A percentile compares a stretch with the other conserved stretches of the same genome.
phyloP scores from a whole-genome alignment of 768 basidiomycete species.

The Leccinum aurantiacum region DNA sequence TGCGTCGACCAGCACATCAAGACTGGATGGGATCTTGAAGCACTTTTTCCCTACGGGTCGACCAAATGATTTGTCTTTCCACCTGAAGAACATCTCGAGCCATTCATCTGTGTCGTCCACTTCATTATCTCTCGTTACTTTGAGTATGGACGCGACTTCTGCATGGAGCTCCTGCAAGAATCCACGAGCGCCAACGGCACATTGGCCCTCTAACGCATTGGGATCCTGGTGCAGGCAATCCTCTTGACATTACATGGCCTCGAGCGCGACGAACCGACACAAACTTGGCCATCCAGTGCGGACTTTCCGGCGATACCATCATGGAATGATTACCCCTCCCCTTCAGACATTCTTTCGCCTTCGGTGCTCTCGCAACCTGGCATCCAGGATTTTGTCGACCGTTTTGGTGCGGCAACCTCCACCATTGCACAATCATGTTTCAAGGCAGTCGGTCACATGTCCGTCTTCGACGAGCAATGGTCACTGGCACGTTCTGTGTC shows the following conservation, averaged over 20 bases:
- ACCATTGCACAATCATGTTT: conserved; percentile 59
- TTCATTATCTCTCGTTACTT: conserved; percentile 82
- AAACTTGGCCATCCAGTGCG: conserved; percentile 74
- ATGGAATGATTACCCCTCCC: conserved; percentile 67
- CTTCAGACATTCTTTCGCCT: conserved; percentile 60
- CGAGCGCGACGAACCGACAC: conserved; percentile 68
- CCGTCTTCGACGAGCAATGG: conserved; percentile 86
- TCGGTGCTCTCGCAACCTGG: conserved; percentile 59
- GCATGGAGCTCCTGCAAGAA: conserved; percentile 80
- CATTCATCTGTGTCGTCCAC: conserved; percentile 76
- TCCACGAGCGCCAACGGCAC: conserved; percentile 44
- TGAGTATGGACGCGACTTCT: conserved; percentile 81
- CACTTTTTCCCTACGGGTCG: conserved; percentile 33
- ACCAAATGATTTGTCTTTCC: conserved; percentile 49
- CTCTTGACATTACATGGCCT: conserved; percentile 60
- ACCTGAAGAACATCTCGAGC: conserved; percentile 73
- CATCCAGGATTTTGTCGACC: conserved; percentile 71
- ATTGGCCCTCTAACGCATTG: conserved; percentile 61
- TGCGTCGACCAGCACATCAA: conserved; percentile 73
- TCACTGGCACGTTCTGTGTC: conserved; percentile 46
- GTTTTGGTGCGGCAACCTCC: conserved; percentile 55
- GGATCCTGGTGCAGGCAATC: too few relatives aligned
- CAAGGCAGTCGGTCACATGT: conserved; percentile 70
- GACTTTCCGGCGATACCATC: conserved; percentile 60
- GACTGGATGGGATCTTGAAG: conserved; percentile 71